Percentiles rank a stretch among this genome's conserved stretches.
Evolutionary conservation across 306 rosid genomes (phyloP).

Genomic region (Alnus glutinosa): DNA sequence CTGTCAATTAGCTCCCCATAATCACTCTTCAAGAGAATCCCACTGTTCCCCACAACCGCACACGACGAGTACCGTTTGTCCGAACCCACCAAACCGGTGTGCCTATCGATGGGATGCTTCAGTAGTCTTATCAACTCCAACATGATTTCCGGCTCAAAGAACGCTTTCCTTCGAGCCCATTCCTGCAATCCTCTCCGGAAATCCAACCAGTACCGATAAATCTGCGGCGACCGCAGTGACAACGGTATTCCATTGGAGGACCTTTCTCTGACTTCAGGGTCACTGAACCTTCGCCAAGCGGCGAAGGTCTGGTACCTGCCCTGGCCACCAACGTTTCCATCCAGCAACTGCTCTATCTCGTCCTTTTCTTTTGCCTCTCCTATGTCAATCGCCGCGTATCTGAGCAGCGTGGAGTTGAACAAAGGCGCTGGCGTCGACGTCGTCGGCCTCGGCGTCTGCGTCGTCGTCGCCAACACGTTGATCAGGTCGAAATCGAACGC

Average conservation of each 20-base stretch:
- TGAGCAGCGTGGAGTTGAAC: conserved; percentile 71
- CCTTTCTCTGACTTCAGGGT: conserved; percentile 41
- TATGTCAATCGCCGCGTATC: conserved; percentile 55
- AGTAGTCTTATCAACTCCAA: conserved; percentile 53
- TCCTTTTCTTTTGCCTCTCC: conserved; percentile 56
- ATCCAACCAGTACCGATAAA: conserved; percentile 80
- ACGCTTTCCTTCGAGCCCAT: conserved; percentile 69
- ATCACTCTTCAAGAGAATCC: conserved; percentile 68
- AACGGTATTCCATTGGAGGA: conserved; percentile 45
- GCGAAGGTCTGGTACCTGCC: conserved; percentile 68
- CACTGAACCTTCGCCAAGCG: conserved; percentile 68
- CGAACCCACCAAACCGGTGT: conserved; percentile 30
- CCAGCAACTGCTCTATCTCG: conserved; percentile 73
- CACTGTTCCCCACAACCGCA: conserved; percentile 95
- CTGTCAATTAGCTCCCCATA: conserved; percentile 66
- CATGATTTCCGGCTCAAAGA: conserved; percentile 57
- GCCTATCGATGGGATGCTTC: conserved; percentile 51
- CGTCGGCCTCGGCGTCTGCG: background rate
- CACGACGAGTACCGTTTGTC: conserved; percentile 57
- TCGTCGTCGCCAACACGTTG: background rate
- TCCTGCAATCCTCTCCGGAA: conserved; percentile 62
- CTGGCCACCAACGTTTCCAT: conserved; percentile 67
- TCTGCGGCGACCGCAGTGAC: conserved; percentile 62
- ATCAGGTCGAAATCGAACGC: conserved; percentile 44
- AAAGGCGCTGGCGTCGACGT: conserved; percentile 22